Percentiles rank a stretch among this genome's conserved stretches.
Conservation (phyloP, 2,329 filamentous ascomycete genomes). For the Clonostachys rhizophaga region DNA sequence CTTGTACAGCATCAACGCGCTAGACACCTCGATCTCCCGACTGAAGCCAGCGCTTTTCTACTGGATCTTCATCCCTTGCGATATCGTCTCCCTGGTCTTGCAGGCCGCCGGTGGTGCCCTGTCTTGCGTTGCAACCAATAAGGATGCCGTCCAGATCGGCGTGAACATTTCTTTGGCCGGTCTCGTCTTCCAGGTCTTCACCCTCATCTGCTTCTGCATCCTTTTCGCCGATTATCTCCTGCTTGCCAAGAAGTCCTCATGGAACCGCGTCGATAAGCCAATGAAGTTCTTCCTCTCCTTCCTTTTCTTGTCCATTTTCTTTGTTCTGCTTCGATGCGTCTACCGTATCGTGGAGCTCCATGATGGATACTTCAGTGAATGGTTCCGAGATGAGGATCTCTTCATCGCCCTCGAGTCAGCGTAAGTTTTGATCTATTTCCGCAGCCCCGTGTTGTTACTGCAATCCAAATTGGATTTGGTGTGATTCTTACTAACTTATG, state of each 20-base stretch:
- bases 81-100: conserved; percentile 42
- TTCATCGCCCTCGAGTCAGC: conserved; percentile 49
- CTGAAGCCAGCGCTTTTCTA: conserved; percentile 23
- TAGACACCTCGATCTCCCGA: conserved; percentile 16
- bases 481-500: no score
- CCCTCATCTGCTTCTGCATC: conserved; percentile 35
- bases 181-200: conserved; percentile 41
- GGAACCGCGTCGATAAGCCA: conserved; percentile 13
- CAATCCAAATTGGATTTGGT: no score
- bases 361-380: conserved; percentile 46
- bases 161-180: conserved; percentile 44
- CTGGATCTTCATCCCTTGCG: conserved; percentile 38
- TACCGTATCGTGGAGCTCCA: conserved; percentile 56
- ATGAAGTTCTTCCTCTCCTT: conserved; percentile 45
- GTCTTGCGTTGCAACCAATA: conserved; percentile 25
- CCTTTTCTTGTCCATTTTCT: conserved; percentile 43
- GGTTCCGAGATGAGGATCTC: conserved; percentile 46
- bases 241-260: conserved; percentile 5
- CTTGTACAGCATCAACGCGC: conserved; percentile 9
- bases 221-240: conserved; percentile 33
- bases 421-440: neutral
- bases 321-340: conserved; percentile 50
- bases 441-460: no score
- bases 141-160: conserved; percentile 24
- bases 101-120: conserved; percentile 46